These are phyloP conservation scores for Rugonectria rugulosa DNA, from an alignment of 2,329 filamentous ascomycete genomes.

Conservation along the genomic window DNA sequence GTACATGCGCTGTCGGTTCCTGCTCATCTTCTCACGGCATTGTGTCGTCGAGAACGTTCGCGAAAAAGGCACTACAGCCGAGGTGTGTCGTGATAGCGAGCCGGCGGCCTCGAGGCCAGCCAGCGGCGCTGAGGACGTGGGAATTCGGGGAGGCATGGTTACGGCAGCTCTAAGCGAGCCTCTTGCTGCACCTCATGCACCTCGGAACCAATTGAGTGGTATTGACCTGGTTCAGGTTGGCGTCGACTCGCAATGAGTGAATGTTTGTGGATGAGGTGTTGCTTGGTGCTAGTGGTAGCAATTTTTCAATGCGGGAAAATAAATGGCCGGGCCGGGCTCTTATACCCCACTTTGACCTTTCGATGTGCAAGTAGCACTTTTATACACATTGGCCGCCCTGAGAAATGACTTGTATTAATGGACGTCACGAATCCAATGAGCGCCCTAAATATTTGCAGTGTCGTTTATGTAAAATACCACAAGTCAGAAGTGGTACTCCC, in stretches of 20 bases:
- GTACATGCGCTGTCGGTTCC: conserved; percentile 48
- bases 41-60: conserved; percentile 52
- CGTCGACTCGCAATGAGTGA: conserved; percentile 23
- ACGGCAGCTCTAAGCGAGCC: conserved; percentile 25
- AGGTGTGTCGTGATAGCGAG: conserved; percentile 21
- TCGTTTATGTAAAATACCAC: neutral
- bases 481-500: conserved; percentile 2
- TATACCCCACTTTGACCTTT: neutral
- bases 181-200: conserved; percentile 35
- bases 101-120: conserved; percentile 41
- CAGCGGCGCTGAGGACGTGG: conserved; percentile 40
- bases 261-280: conserved; percentile 22
- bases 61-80: conserved; percentile 23
- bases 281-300: conserved; percentile 19
- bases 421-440: no score
- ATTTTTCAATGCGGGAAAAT: conserved; percentile 35
- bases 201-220: conserved; percentile 34
- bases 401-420: no score
- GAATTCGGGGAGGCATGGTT: conserved; percentile 45
- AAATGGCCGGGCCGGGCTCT: conserved; percentile 12
- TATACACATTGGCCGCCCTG: neutral
- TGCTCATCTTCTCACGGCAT: conserved; percentile 47
- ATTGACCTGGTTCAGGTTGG: conserved; percentile 27
- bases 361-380: neutral
- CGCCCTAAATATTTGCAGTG: neutral